Conservation (phyloP, 768 basidiomycete species). For the Symmetrospora coprosmae region DNA sequence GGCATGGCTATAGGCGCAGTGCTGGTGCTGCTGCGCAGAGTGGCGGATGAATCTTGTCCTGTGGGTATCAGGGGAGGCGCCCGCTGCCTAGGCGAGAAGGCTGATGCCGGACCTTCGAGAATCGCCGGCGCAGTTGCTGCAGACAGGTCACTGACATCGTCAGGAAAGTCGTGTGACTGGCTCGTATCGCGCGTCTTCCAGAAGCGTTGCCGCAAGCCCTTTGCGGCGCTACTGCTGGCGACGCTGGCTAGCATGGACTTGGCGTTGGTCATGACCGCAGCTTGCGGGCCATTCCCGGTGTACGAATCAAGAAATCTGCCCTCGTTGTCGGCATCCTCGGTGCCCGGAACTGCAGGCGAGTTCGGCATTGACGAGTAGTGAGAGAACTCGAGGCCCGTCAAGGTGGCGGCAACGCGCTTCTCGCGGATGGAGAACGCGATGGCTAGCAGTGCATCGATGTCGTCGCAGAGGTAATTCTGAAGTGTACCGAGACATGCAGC, state of each 20-base stretch:
- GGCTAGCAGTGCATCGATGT: slow-evolving; percentile 3
- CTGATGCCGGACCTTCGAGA: not conserved
- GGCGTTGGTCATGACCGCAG: no score
- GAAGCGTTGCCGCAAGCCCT: slow-evolving; percentile 4
- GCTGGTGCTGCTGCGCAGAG: no score
- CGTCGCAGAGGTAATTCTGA: slow-evolving; percentile 13
- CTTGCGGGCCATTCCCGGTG: no score
- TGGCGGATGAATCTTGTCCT: not conserved
- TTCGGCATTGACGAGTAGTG: slow-evolving; percentile 7
- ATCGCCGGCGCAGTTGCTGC: not conserved
- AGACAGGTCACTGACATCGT: slow-evolving; percentile 10
- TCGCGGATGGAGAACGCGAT: slow-evolving; percentile 12
- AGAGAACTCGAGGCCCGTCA: slow-evolving; percentile 4
- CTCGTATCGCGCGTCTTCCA: slow-evolving; percentile 4
- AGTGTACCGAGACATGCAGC: slow-evolving; percentile 3
- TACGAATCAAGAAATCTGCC: no score
- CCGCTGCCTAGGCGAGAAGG: not conserved
- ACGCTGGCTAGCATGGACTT: not conserved
- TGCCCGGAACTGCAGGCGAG: slow-evolving; percentile 4
- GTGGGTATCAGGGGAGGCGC: not conserved
- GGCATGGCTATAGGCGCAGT: no score
- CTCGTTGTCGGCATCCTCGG: not conserved
- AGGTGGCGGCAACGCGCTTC: not conserved
- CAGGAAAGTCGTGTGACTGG: slow-evolving; percentile 12
- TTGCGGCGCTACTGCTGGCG: not conserved